Base-by-base conservation (phyloP, 2,329 filamentous ascomycete genomes). In the Fusarium ramigenum region DNA sequence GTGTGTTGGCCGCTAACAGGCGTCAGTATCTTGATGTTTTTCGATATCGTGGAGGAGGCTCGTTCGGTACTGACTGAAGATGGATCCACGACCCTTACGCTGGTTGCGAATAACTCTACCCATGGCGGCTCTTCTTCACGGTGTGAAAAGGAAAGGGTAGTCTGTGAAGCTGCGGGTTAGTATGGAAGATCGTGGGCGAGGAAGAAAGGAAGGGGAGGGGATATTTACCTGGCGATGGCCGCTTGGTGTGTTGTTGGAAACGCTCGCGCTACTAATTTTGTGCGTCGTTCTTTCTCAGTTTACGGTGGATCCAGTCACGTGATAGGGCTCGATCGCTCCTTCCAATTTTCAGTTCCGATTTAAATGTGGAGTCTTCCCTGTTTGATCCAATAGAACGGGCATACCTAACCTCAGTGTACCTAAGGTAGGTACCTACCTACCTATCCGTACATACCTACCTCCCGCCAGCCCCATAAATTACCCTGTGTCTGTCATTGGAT, bases 1-100 rank as follows among this genome's bases (percentile, higher is more conserved):
- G 93, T 87, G 93, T 95, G 88, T 93, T 90, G 85, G 92, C 91
- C 87, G 91, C 91, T 93, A 82, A 71, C 73, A 60, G 60, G 63
- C 53, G 77, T 83, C 73, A 83, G 82, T 77, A 79, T 73, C 74
- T 66, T 71, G 69, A 66, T 61, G 37, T 73, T 63, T 69, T 65
- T 78, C 69, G 70, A 74, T 66, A 71, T 78, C 67, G 60, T 69
- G 73, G 69, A 63, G 39, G 66, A 68, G 74, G 66, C 67, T 75
- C 70, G 76, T 74, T 77, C 70, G 72, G 65, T 78, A 83, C 83
- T 84, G 82, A 85, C 84, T 88, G 86, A 89, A 89, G 80, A 89
- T 89, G 81, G 85, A 86, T 82, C 87, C 87, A 83, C 84, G 85
- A 81, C 87, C 87, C 85, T 89, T 89, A 82, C 87, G 86, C 88